Evolutionary conservation across 495 filamentous ascomycete species (phyloP), one percentile per base, ranked within the genome.

Genomic region (Zalerion maritima): DNA sequence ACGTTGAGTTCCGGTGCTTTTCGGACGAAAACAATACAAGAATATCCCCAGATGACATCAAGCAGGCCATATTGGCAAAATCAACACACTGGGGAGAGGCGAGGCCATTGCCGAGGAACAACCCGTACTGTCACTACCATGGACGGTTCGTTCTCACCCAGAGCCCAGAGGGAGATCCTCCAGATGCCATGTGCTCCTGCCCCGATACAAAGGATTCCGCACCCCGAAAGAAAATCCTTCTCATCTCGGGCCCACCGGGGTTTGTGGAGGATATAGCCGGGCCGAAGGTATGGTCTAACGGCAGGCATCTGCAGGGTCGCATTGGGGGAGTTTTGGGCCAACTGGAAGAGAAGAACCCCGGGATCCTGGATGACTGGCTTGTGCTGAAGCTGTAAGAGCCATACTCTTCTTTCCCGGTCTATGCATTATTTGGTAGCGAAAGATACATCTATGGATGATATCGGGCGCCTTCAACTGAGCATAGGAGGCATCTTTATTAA

Each of bases 171-270:
- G 52, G 37, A 21, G 42, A 47, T 11, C 47, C 50, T 23, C 24
- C 37, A 19, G 12, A 16, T 7, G 29, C 41, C 27, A 36, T 32
- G 34, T 36, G 40, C 37, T 21, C 32, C 25, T 10, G n/a, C n/a
- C n/a, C n/a, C n/a, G n/a, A n/a, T n/a, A n/a, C n/a, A n/a, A n/a
- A n/a, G n/a, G n/a, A n/a, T n/a, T n/a, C n/a, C n/a, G 31, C 33
- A 14, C 11, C 21, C 6, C 49, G 56, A 4, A 64, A 52, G 36
- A 79, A 72, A 33, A 38, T 91, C 24, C 57, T 94, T 16, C 54
- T 92, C 27, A 60, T 96, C 3, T 86, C 82, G 2, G 89, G 89
- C 0, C 86, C 89, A 0, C 81, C 89, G 23, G 86, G 89, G 10
- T 97, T 96, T 55, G 67, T 94, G 26, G 64, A 60, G 15, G 66